Percentiles rank a stretch among this genome's conserved stretches.
Evolutionary conservation across 2,329 filamentous ascomycete species (phyloP).

Genomic region (Rutstroemia sp.): DNA sequence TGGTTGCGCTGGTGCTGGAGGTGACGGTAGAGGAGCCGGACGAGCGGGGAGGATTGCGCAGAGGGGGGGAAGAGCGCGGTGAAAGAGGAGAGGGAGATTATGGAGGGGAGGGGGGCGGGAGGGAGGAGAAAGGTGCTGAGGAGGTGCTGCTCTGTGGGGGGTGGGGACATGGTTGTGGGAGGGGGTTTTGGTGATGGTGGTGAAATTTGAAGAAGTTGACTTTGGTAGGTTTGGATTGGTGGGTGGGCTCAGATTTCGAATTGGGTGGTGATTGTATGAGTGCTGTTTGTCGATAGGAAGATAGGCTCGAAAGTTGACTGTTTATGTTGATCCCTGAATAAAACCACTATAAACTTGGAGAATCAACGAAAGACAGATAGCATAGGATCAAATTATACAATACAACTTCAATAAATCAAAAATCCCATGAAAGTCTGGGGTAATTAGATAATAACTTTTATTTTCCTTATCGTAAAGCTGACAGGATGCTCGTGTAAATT

Average conservation of each 20-base stretch:
- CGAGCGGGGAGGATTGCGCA: constrained; percentile 25
- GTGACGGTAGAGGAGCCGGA: constrained; percentile 60
- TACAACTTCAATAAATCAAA: not conserved
- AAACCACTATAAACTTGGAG: not conserved
- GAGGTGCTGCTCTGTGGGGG: constrained; percentile 62
- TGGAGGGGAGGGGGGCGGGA: constrained; percentile 65
- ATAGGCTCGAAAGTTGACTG: too few species aligned
- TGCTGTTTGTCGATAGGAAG: too few species aligned
- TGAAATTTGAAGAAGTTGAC: too few species aligned
- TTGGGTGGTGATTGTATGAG: too few species aligned
- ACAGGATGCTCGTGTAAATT: not conserved
- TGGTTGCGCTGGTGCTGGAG: constrained; percentile 67
- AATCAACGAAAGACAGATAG: too few species aligned
- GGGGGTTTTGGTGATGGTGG: too few species aligned
- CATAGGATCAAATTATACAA: too few species aligned
- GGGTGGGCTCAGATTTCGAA: too few species aligned
- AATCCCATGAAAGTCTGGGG: not conserved
- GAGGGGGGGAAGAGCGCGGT: constrained; percentile 65
- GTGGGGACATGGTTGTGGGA: too few species aligned
- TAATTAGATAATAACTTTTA: not conserved
- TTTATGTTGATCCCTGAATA: not conserved
- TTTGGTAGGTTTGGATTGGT: not conserved
- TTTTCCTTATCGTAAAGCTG: not conserved
- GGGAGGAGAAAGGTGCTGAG: constrained; percentile 71
- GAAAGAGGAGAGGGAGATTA: constrained; percentile 70